These are phyloP conservation scores for Cladosporium velox DNA, from an alignment of 2,329 filamentous ascomycete genomes.

Conservation along the genomic window DNA sequence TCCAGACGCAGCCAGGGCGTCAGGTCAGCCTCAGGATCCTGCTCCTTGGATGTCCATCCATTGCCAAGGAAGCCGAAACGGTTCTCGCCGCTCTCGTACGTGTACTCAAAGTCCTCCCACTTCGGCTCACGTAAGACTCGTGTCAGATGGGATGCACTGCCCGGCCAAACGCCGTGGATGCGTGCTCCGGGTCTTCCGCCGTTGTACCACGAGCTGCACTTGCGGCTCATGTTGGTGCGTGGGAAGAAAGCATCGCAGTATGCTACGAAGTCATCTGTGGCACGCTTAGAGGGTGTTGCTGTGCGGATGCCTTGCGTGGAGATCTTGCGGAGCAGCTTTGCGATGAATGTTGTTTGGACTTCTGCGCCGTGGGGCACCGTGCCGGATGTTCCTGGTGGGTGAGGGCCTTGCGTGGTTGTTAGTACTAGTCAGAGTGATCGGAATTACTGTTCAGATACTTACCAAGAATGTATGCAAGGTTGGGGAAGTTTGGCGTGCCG, in stretches of 20 bases:
- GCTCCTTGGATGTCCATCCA: conserved; percentile 64
- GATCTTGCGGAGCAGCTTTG: conserved; percentile 68
- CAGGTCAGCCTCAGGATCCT: conserved; percentile 58
- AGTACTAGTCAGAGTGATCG: background rate
- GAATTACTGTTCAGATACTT: background rate
- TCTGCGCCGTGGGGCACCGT: conserved; percentile 65
- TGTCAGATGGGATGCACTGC: conserved; percentile 63
- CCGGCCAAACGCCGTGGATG: conserved; percentile 71
- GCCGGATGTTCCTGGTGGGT: conserved; percentile 61
- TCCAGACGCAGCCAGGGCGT: conserved; percentile 63
- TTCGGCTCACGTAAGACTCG: conserved; percentile 57
- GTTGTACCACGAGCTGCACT: conserved; percentile 73
- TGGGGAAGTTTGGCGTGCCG: conserved; percentile 30
- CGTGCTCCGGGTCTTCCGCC: conserved; percentile 62
- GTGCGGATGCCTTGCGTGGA: conserved; percentile 66
- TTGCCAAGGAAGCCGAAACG: conserved; percentile 68
- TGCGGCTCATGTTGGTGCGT: conserved; percentile 57
- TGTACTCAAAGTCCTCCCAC: conserved; percentile 63
- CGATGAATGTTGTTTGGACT: conserved; percentile 64
- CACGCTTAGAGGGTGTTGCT: conserved; percentile 58
- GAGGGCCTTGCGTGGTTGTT: conserved; percentile 42
- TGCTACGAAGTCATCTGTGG: conserved; percentile 49
- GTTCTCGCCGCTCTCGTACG: conserved; percentile 49
- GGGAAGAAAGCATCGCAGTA: conserved; percentile 50
- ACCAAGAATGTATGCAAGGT: conserved; percentile 31